phyloP scores from a whole-genome alignment of 208 protist genomes.

The Leishmania guyanensis region DNA sequence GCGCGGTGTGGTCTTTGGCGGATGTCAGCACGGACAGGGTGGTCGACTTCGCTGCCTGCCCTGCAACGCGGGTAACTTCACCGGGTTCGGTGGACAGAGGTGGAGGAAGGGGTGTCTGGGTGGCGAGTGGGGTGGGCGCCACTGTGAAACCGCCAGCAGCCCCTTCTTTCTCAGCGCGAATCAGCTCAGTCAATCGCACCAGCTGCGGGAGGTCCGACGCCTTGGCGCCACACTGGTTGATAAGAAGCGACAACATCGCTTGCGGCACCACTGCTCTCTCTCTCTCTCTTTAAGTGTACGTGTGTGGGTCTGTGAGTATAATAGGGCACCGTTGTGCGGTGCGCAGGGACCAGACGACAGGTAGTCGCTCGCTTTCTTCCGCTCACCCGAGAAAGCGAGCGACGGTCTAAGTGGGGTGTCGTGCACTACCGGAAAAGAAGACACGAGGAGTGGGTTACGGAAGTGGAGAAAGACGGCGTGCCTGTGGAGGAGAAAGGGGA shows the following conservation, averaged over 20 bases:
- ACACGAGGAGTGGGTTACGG: too few relatives aligned
- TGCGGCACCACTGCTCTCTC: not conserved
- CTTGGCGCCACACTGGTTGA: conserved; percentile 17
- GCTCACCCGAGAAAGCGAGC: not conserved
- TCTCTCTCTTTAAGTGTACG: not conserved
- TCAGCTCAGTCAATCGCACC: conserved; percentile 8
- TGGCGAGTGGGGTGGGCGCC: not conserved
- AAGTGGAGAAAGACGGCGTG: not conserved
- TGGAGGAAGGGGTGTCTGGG: not conserved
- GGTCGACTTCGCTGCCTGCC: not conserved
- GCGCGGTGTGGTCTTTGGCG: conserved; percentile 4
- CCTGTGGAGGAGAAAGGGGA: not conserved
- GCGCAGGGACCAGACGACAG: not conserved
- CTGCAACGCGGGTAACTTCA: not conserved
- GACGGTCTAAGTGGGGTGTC: not conserved
- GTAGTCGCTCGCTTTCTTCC: not conserved
- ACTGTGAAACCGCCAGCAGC: not conserved
- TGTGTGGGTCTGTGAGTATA: not conserved
- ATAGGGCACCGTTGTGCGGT: not conserved
- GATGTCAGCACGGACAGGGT: not conserved
- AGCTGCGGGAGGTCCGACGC: conserved; percentile 28
- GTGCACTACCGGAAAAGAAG: not conserved
- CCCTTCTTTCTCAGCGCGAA: conserved; percentile 21
- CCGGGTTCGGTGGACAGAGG: not conserved
- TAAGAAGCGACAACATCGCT: conserved; percentile 26